Conservation (phyloP, 805 yeast species). For the Groenewaldozyma tartarivorans region DNA sequence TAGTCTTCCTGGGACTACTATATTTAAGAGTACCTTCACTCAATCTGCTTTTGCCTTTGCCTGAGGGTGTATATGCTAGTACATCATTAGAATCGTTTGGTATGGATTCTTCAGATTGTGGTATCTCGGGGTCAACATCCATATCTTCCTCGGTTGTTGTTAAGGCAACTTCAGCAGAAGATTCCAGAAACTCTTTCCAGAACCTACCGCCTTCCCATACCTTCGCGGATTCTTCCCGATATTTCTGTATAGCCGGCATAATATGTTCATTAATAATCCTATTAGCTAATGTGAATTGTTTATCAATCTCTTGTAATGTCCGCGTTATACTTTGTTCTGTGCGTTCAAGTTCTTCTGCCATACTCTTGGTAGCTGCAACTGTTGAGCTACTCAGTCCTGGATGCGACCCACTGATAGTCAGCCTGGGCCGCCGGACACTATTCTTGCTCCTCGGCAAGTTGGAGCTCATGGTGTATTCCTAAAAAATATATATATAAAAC, state of each 20-base stretch:
- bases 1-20: neutral
- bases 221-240: conserved; percentile 42
- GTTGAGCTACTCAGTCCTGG: conserved; percentile 5
- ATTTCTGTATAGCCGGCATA: conserved; percentile 56
- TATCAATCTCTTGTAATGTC: conserved; percentile 69
- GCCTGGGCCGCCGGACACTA: conserved; percentile 1
- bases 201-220: conserved; percentile 42
- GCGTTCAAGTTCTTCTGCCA: conserved; percentile 44
- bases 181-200: conserved; percentile 72
- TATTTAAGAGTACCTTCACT: neutral
- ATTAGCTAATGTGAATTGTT: conserved; percentile 59
- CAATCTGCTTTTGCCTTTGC: neutral
- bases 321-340: conserved; percentile 74
- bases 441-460: conserved; percentile 4
- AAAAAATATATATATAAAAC: too few relatives aligned
- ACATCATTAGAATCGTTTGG: neutral
- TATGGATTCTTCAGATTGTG: neutral
- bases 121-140: neutral
- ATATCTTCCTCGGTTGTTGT: conserved; percentile 38
- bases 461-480: too few relatives aligned
- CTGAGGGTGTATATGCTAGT: too few relatives aligned
- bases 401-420: conserved; percentile 2
- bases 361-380: conserved; percentile 3
- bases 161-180: conserved; percentile 58
- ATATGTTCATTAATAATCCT: conserved; percentile 56